phyloP scores from a whole-genome alignment of 1,139 yeast genomes.

The Blastobotrys indianensis region DNA sequence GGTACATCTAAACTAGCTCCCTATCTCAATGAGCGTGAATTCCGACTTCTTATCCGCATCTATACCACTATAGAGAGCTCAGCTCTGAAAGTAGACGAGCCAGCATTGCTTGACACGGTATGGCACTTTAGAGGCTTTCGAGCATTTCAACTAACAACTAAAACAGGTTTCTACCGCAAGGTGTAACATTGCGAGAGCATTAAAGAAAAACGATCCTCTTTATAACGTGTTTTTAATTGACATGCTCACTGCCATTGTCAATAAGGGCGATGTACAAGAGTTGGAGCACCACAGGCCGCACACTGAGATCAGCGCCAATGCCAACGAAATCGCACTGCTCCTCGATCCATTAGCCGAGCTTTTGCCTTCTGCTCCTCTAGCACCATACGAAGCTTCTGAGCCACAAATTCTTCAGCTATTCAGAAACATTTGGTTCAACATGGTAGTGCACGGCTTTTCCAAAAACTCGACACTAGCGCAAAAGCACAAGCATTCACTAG shows the following conservation, averaged over 20 bases:
- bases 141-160: constrained; percentile 28
- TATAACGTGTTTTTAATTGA: constrained; percentile 59
- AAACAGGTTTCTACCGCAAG: constrained; percentile 19
- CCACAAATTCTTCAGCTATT: constrained; percentile 52
- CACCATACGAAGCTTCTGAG: constrained; percentile 41
- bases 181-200: constrained; percentile 40
- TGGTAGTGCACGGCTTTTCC: constrained; percentile 86
- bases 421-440: constrained; percentile 89
- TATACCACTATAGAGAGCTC: constrained; percentile 30
- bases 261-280: constrained; percentile 77
- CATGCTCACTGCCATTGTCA: constrained; percentile 57
- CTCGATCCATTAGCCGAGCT: constrained; percentile 71
- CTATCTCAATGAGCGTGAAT: constrained; percentile 54
- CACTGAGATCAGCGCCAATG: constrained; percentile 69
- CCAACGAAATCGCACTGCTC: constrained; percentile 62
- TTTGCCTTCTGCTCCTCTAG: constrained; percentile 52
- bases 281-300: constrained; percentile 80
- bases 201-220: constrained; percentile 39
- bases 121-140: constrained; percentile 25
- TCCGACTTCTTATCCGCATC: constrained; percentile 46
- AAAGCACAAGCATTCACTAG: constrained; percentile 45
- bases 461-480: constrained; percentile 52
- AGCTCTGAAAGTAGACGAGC: constrained; percentile 19
- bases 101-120: constrained; percentile 27
- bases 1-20: constrained; percentile 59